Percentiles rank a stretch among this genome's conserved stretches.
Evolutionary conservation across 768 basidiomycete species (phyloP).

Genomic region (Lentinula guzmanii): DNA sequence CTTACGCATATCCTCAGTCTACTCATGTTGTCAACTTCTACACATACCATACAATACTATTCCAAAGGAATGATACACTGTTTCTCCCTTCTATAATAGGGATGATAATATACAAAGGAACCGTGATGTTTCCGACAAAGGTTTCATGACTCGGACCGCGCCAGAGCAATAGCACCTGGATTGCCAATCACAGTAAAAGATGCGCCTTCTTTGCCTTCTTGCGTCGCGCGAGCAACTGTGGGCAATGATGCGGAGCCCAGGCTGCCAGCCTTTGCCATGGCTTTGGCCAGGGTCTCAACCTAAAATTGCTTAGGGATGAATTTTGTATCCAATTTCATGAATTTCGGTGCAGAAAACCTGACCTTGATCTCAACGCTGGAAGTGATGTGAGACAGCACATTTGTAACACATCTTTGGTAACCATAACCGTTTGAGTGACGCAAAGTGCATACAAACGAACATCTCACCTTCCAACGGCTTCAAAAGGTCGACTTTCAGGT

Average conservation of each 20-base stretch:
- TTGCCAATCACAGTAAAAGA: conserved; percentile 56
- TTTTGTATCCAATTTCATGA: not conserved
- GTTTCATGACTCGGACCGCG: conserved; percentile 7
- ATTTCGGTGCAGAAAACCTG: not conserved
- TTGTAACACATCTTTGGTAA: conserved; percentile 27
- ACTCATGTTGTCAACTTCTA: not conserved
- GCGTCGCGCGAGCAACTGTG: conserved; percentile 32
- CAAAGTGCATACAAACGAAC: not conserved
- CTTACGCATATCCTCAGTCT: too few species aligned
- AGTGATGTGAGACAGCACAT: conserved; percentile 30
- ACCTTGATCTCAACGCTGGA: conserved; percentile 41
- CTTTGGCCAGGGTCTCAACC: conserved; percentile 48
- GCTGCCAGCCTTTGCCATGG: conserved; percentile 47
- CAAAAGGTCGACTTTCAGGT: conserved; percentile 28
- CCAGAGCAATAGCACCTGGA: conserved; percentile 39
- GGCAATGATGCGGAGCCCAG: conserved; percentile 49
- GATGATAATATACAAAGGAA: too few species aligned
- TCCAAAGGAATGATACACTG: too few species aligned
- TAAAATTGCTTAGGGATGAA: conserved; percentile 15
- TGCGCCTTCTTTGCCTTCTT: conserved; percentile 29
- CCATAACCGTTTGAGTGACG: not conserved
- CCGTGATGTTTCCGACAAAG: not conserved
- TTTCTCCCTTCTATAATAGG: too few species aligned
- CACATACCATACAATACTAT: not conserved
- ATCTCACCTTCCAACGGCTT: conserved; percentile 35